Evolutionary conservation across 2,329 filamentous ascomycete species (phyloP).

Genomic region (Cephalotrichum gorgonifer): DNA sequence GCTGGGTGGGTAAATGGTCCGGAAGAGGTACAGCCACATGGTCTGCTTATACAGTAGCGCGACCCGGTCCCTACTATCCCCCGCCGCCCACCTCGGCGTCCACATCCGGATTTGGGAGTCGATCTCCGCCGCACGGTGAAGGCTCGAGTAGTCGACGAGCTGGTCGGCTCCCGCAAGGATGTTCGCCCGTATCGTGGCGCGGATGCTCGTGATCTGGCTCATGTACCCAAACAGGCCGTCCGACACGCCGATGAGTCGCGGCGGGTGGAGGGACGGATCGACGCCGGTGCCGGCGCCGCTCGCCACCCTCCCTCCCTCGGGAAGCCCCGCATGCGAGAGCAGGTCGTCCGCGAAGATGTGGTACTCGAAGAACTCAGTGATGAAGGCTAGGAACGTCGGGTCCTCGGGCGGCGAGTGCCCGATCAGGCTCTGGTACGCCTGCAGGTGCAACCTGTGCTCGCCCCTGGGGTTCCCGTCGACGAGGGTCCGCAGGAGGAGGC

Average conservation of each 20-base stretch:
- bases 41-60: slow-evolving; percentile 53
- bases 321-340: slow-evolving; percentile 30
- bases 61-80: slow-evolving; percentile 46
- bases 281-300: slow-evolving; percentile 12
- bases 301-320: slow-evolving; percentile 21
- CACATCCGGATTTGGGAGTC: slow-evolving; percentile 65
- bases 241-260: slow-evolving; percentile 65
- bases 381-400: slow-evolving; percentile 52
- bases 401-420: slow-evolving; percentile 48
- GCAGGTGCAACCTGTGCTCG: slow-evolving; percentile 70
- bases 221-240: slow-evolving; percentile 75
- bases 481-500: slow-evolving; percentile 46
- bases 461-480: slow-evolving; percentile 48
- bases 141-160: slow-evolving; percentile 59
- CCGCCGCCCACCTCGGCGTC: slow-evolving; percentile 52
- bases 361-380: slow-evolving; percentile 77
- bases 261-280: slow-evolving; percentile 32
- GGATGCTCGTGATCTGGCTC: slow-evolving; percentile 66
- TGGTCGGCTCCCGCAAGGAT: slow-evolving; percentile 54
- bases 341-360: slow-evolving; percentile 60
- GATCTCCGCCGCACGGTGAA: slow-evolving; percentile 66
- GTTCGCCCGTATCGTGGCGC: slow-evolving; percentile 62
- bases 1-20: slow-evolving; percentile 47
- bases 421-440: slow-evolving; percentile 66
- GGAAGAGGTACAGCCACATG: slow-evolving; percentile 54